phyloP scores from a whole-genome alignment of 148 eudicot species.

The Nepenthes mirabilis region DNA sequence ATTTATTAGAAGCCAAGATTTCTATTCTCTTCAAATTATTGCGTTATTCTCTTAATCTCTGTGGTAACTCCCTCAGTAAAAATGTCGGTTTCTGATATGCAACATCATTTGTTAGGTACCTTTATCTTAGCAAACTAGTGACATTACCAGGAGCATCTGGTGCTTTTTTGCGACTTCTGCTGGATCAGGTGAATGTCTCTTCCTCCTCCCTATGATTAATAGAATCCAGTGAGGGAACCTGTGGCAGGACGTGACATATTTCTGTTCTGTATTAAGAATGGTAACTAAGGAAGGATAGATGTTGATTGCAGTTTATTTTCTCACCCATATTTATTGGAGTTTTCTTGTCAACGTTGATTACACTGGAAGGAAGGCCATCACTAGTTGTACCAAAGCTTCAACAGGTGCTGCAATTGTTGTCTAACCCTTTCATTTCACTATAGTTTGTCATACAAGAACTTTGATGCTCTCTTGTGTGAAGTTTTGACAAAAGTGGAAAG shows the following conservation, averaged over 20 bases:
- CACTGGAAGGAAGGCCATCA: conserved; percentile 75
- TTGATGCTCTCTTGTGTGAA: not conserved
- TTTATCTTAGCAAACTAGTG: conserved; percentile 48
- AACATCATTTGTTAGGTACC: conserved; percentile 27
- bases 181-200: conserved; percentile 40
- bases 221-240: too few species aligned
- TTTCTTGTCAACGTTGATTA: conserved; percentile 55
- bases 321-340: conserved; percentile 74
- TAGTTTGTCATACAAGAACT: not conserved
- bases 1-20: not conserved
- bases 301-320: conserved; percentile 62
- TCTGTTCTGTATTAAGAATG: conserved; percentile 2
- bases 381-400: conserved; percentile 76
- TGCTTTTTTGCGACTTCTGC: conserved; percentile 50
- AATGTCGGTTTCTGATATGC: conserved; percentile 8
- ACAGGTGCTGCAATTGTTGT: conserved; percentile 36
- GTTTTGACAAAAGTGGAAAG: too few species aligned
- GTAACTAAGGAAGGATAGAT: not conserved
- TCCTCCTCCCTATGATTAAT: not conserved
- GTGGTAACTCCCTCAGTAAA: not conserved
- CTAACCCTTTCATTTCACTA: not conserved
- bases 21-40: not conserved
- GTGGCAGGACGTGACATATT: not conserved
- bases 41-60: not conserved
- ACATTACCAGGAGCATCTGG: conserved; percentile 47